Conservation (phyloP, 192 early-diverging fungal species). For the Backusella westeae region DNA sequence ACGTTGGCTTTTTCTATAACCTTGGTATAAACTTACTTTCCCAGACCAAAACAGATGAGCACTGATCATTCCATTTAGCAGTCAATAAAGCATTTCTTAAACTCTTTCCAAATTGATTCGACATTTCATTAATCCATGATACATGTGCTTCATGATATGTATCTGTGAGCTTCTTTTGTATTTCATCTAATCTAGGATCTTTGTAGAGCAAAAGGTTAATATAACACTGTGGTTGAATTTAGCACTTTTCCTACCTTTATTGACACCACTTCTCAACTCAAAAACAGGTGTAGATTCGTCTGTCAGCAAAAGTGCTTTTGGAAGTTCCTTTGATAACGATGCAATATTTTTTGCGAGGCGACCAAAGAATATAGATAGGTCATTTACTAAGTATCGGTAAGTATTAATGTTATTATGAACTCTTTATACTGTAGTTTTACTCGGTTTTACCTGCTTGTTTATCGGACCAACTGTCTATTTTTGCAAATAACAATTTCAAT, state of each 20-base stretch:
- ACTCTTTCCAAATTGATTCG: conserved; percentile 19
- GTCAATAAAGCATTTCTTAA: conserved; percentile 28
- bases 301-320: not conserved
- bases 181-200: conserved; percentile 33
- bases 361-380: conserved; percentile 5
- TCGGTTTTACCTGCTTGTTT: not conserved
- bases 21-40: conserved; percentile 37
- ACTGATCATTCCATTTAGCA: conserved; percentile 41
- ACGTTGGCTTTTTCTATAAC: not conserved
- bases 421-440: not conserved
- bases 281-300: not conserved
- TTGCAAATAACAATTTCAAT: not conserved
- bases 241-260: conserved; percentile 16
- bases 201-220: conserved; percentile 17
- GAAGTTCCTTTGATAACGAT: conserved; percentile 21
- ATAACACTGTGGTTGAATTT: not conserved
- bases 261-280: conserved; percentile 18
- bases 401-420: not conserved
- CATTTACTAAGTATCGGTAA: conserved; percentile 3
- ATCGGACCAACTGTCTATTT: conserved; percentile 5
- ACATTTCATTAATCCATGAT: conserved; percentile 39
- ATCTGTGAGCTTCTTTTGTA: conserved; percentile 29
- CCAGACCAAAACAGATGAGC: conserved; percentile 44
- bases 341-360: conserved; percentile 27
- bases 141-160: conserved; percentile 43